phyloP scores from a whole-genome alignment of 2,329 filamentous ascomycete species.

The Aspergillus tanneri region DNA sequence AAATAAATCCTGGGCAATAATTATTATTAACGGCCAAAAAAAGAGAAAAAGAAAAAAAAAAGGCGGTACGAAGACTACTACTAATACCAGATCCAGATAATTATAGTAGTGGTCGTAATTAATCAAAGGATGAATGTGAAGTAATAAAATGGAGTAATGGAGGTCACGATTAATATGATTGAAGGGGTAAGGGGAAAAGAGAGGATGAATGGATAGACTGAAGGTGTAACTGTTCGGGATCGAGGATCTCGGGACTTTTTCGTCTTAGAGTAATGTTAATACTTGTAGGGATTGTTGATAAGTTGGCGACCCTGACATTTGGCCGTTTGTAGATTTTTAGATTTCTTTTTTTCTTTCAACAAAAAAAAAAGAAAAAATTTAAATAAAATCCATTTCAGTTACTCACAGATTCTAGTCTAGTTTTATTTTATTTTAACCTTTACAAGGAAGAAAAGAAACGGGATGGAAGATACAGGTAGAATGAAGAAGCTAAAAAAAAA shows the following conservation, averaged over 20 bases:
- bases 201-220: background rate
- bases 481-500: constrained; percentile 2
- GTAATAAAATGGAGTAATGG: constrained; percentile 1
- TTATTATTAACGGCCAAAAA: background rate
- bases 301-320: background rate
- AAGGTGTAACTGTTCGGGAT: constrained; percentile 14
- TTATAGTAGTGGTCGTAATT: background rate
- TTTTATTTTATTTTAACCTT: no score
- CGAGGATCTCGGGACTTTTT: constrained; percentile 20
- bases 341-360: no score
- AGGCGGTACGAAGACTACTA: background rate
- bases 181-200: constrained; percentile 7
- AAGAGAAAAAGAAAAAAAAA: background rate
- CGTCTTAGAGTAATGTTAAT: background rate
- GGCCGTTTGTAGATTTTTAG: no score
- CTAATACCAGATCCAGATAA: background rate
- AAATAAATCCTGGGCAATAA: background rate
- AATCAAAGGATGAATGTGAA: constrained; percentile 1
- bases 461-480: background rate
- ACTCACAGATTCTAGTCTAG: no score
- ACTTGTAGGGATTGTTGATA: background rate
- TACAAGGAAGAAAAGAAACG: constrained; percentile 2
- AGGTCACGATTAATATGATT: constrained; percentile 2
- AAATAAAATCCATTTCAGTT: no score
- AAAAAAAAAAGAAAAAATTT: background rate